phyloP scores from a whole-genome alignment of 345 rosid species.

The Erucastrum elatum region DNA sequence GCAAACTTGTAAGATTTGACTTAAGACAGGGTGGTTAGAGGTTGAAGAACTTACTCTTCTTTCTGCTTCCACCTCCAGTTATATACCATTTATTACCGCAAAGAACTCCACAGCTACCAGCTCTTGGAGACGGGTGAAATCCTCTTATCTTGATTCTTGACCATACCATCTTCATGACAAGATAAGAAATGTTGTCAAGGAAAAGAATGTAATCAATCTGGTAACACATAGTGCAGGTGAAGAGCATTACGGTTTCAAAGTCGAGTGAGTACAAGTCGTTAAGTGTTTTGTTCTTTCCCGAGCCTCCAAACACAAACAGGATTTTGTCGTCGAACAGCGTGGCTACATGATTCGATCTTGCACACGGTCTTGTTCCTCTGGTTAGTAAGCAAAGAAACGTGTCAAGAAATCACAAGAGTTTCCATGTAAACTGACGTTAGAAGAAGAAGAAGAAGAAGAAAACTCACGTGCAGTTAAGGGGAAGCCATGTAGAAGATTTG shows the following conservation, averaged over 20 bases:
- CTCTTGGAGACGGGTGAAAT: slow-evolving; percentile 92
- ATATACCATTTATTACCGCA: slow-evolving; percentile 96
- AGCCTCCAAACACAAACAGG: slow-evolving; percentile 83
- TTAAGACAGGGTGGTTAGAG: slow-evolving; percentile 9
- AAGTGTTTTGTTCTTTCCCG: slow-evolving; percentile 75
- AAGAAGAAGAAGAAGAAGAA: slow-evolving; percentile 29
- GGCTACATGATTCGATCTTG: slow-evolving; percentile 87
- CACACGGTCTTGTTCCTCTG: slow-evolving; percentile 89
- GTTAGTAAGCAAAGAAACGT: neutral
- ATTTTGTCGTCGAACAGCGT: slow-evolving; percentile 79
- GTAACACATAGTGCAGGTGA: neutral
- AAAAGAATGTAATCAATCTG: neutral
- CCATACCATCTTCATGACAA: slow-evolving; percentile 80
- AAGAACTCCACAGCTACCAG: slow-evolving; percentile 88
- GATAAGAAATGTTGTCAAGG: slow-evolving; percentile 5
- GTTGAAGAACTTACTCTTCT: slow-evolving; percentile 61
- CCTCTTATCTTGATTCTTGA: slow-evolving; percentile 88
- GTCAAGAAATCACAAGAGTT: slow-evolving; percentile 18
- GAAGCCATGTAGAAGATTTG: slow-evolving; percentile 93
- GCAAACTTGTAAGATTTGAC: neutral
- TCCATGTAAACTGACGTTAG: neutral
- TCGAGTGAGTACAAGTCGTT: slow-evolving; percentile 94
- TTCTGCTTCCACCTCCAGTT: slow-evolving; percentile 96
- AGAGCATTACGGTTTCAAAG: slow-evolving; percentile 76
- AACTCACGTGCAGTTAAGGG: slow-evolving; percentile 94